Evolutionary conservation across 176 grass and related monocot species (phyloP).

Genomic region (Lolium rigidum): DNA sequence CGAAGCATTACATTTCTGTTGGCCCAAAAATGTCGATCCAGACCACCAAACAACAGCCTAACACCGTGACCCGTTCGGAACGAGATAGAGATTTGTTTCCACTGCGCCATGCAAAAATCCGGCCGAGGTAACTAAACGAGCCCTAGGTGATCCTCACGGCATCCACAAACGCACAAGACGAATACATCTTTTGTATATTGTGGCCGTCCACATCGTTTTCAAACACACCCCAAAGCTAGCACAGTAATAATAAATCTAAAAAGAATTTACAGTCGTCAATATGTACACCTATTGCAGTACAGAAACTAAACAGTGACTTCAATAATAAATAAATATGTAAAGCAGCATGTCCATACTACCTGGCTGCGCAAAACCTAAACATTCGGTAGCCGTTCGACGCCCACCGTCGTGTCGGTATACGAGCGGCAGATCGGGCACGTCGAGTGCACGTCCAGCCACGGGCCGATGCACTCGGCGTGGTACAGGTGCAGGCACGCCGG

Average conservation of each 20-base stretch:
- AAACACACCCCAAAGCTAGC: not conserved
- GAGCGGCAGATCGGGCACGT: constrained; percentile 55
- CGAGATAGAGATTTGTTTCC: too few relatives aligned
- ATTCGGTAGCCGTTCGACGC: not conserved
- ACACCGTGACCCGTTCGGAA: too few relatives aligned
- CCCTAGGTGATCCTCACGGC: too few relatives aligned
- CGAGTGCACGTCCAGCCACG: constrained; percentile 48
- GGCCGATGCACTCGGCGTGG: constrained; percentile 53
- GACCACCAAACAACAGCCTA: too few relatives aligned
- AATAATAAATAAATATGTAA: not conserved
- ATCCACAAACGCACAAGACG: not conserved
- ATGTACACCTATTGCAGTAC: not conserved
- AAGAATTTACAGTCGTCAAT: not conserved
- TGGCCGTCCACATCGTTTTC: not conserved
- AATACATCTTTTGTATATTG: not conserved
- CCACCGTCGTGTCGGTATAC: not conserved
- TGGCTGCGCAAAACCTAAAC: not conserved
- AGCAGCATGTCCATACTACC: not conserved
- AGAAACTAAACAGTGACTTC: too few relatives aligned
- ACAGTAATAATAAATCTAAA: not conserved
- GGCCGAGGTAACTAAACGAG: too few relatives aligned
- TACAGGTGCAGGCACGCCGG: constrained; percentile 55
- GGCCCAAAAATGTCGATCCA: too few relatives aligned
- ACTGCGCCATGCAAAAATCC: too few relatives aligned
- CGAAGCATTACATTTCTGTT: too few relatives aligned